Evolutionary conservation across 495 filamentous ascomycete genomes (phyloP), one percentile per base, ranked within the genome.

Genomic region (Friedmanniomyces simplex): DNA sequence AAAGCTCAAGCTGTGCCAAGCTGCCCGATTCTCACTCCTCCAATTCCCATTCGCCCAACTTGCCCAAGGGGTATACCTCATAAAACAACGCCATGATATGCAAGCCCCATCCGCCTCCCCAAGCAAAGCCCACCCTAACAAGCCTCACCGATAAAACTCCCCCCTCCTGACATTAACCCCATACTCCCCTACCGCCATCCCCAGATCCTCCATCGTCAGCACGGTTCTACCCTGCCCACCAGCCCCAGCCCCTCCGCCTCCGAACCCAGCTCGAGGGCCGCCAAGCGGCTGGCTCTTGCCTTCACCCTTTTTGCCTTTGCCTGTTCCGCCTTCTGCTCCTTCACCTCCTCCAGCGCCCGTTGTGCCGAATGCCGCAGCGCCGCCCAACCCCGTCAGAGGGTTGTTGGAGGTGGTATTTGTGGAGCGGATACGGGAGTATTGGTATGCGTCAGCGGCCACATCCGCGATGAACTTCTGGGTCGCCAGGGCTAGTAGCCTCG

Each of bases 381-480:
- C 88, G 22, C 86, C 89, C 28, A 91, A 74, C 61, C 84, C 88
- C 58, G 88, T 87, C 79, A 95, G 93, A 2, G 87, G 86, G 71
- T 93, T 93, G 67, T 87, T 95, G 8, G 81, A 82, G 7, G 73
- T 72, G 12, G 86, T 90, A 67, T 94, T 95, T 16, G 87, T 89
- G 14, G 88, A 84, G 37, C 93, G 86, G 68, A 98, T 97, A 45
- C 94, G 89, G 42, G 85, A 87, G 72, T 94, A 97, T 66, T 98
- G 93, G 65, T 97, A 98, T 0, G 94, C 90, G 74, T 98, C 93
- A 34, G 93, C 90, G 11, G 93, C 93, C 66, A 98, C 87, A 68
- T 98, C 93, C 36, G 91, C 89, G 68, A 97, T 86, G 76, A 98
- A 98, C 61, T 97, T 98, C 66, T 97, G 94, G 0, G 93, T 94